Percentiles rank a stretch among this genome's conserved stretches.
phyloP scores from a whole-genome alignment of 2,329 filamentous ascomycete species.

The Ambrosiella xylebori region DNA sequence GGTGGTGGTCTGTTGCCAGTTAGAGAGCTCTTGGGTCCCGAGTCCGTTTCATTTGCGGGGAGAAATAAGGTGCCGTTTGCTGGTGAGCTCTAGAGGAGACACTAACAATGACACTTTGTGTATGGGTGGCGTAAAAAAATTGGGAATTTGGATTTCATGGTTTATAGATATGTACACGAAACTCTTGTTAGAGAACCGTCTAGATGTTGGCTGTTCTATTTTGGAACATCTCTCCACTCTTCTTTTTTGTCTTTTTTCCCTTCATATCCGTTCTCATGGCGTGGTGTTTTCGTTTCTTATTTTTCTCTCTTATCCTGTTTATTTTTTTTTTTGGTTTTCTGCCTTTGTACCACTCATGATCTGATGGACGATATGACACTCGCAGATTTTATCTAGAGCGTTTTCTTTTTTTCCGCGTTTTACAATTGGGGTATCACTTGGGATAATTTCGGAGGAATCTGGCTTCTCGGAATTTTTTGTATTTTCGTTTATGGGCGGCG shows the following conservation, averaged over 20 bases:
- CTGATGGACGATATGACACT: conserved; percentile 7
- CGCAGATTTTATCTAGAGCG: conserved; percentile 7
- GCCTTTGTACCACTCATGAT: background rate
- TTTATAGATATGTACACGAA: background rate
- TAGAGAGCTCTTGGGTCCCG: conserved; percentile 53
- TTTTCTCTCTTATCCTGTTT: background rate
- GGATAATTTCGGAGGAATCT: background rate
- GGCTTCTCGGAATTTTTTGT: conserved; percentile 4
- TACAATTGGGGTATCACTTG: background rate
- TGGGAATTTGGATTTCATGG: no score
- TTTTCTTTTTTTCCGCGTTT: conserved; percentile 1
- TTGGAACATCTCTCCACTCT: background rate
- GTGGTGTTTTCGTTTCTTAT: background rate
- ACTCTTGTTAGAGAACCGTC: background rate
- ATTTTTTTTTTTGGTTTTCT: background rate
- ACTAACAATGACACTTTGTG: background rate
- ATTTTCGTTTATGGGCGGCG: background rate
- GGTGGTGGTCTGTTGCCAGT: conserved; percentile 50
- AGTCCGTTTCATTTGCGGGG: background rate
- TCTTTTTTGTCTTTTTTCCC: background rate
- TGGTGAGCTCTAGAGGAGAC: background rate
- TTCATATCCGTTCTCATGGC: background rate
- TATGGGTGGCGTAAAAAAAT: background rate
- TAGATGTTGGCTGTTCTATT: background rate
- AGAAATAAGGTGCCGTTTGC: background rate